Percentiles rank a stretch among this genome's conserved stretches.
These are phyloP conservation scores for Eucalyptus pauciflora DNA, from an alignment of 345 rosid genomes.

Conservation along the genomic window DNA sequence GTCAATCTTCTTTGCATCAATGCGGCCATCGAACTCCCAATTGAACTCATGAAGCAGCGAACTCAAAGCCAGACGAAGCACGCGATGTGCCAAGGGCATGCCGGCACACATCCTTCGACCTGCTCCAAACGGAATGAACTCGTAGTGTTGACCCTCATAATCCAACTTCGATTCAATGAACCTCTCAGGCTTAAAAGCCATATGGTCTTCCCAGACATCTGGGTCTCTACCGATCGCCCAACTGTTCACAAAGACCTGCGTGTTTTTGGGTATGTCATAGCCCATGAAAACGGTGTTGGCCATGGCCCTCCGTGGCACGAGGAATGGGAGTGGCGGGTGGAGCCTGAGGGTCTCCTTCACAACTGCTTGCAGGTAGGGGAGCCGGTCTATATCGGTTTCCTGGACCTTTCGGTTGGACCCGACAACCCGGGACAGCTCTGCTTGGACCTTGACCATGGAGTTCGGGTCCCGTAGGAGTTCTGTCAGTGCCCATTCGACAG, in stretches of 20 bases:
- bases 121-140: constrained; percentile 32
- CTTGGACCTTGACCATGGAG: too few species aligned
- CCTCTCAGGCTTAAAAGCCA: constrained; percentile 21
- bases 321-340: constrained; percentile 41
- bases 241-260: constrained; percentile 32
- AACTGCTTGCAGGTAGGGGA: too few species aligned
- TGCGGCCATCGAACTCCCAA: constrained; percentile 15
- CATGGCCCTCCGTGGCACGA: constrained; percentile 32
- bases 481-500: too few species aligned
- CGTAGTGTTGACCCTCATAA: background rate
- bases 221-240: constrained; percentile 69
- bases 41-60: constrained; percentile 31
- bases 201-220: constrained; percentile 26
- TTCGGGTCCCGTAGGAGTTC: too few species aligned
- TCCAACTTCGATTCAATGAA: constrained; percentile 19
- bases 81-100: constrained; percentile 14
- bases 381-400: too few species aligned
- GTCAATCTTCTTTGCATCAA: constrained; percentile 7
- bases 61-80: constrained; percentile 10
- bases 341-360: too few species aligned
- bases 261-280: constrained; percentile 27
- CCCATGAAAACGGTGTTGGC: constrained; percentile 37
- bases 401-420: too few species aligned
- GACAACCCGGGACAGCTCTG: too few species aligned
- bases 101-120: constrained; percentile 37